Conservation (phyloP, 2,329 filamentous ascomycete genomes). For the Nothopassalora personata region DNA sequence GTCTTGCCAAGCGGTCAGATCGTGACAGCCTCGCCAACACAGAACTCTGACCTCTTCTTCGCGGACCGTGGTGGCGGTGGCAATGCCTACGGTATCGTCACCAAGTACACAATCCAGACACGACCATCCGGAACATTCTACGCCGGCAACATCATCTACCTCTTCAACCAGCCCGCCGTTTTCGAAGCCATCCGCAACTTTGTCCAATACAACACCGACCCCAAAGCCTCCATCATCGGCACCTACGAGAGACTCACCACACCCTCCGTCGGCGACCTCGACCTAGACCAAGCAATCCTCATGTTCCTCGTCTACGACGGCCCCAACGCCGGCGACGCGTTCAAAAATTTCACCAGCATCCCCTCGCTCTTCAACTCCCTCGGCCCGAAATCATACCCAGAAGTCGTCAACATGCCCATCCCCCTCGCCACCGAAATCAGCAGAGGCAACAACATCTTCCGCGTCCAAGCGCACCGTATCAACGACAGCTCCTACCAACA, state of each 20-base stretch:
- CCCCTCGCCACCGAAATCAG: conserved; percentile 28
- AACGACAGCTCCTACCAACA: conserved; percentile 21
- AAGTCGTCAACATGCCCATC: conserved; percentile 34
- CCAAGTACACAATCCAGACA: conserved; percentile 5
- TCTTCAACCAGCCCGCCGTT: conserved; percentile 4
- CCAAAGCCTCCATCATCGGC: conserved; percentile 33
- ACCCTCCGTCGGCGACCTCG: conserved; percentile 24
- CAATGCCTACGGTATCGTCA: conserved; percentile 40
- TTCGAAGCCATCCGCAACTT: conserved; percentile 29
- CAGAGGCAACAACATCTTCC: conserved; percentile 33
- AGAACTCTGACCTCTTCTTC: conserved; percentile 48
- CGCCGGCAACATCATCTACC: conserved; percentile 6
- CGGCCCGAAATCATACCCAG: conserved; percentile 28
- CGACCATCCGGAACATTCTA: conserved; percentile 5
- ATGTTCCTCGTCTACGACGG: conserved; percentile 37
- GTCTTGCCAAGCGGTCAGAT: conserved; percentile 22
- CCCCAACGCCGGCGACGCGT: conserved; percentile 29
- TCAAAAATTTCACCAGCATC: conserved; percentile 33
- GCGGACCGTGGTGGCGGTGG: conserved; percentile 49
- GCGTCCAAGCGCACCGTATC: conserved; percentile 30
- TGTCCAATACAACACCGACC: conserved; percentile 31
- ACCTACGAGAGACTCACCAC: conserved; percentile 32
- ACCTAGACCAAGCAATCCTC: conserved; percentile 32
- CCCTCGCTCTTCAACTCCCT: conserved; percentile 29
- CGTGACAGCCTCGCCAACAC: conserved; percentile 31